Base-by-base conservation (phyloP, 352 stramenopile genomes). In the Phytophthora citrophthora region DNA sequence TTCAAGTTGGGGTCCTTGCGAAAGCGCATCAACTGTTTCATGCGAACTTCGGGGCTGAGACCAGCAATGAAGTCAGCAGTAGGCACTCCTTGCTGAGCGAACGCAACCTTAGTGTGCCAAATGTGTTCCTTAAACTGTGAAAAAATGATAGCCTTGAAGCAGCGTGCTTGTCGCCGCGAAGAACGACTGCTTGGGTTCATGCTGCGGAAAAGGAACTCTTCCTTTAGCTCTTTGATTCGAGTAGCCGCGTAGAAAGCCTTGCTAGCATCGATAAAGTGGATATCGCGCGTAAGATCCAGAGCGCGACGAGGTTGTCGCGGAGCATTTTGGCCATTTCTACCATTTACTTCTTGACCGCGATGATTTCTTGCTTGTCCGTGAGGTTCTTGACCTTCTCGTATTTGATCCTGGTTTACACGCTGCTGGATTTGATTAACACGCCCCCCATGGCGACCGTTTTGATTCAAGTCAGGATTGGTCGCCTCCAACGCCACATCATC, bases 71-170 rank as follows among this genome's bases (percentile, higher is more conserved):
- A 94, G 40, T 89, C 76, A 0, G 79, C 81, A 2, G 72, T 90
- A 34, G 52, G 60, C 13, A 95, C 74, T 6, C 77, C 71, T 31
- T 91, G 82, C 54, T 93, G 88, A 18, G 76, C 74, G 31, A 94
- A 88, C 24, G 87, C 81, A 43, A 91, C 70, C 34, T 89, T 88
- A 1, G 80, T 76, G 26, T 79, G 67, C 82, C 81, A 94, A 55
- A 96, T 91, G 36, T 93, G 81, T 20, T 93, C 81, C 31, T 82
- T 84, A 54, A 93, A 92, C 50, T 94, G 83, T 1, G 86, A 94
- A 57, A 93, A 96, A 8, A 96, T 79, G 47, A 96, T 94, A 12
- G 72, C 82, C 49, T 94, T 94, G 6, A 93, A 56, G 23, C 72
- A 51, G 4, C 72, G 77, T 2, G 56, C 56, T 64, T 70, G 76